A percentile compares a stretch with the other conserved stretches of the same genome.
These are phyloP conservation scores for Xerophyta viscosa DNA, from an alignment of 106 monocot genomes.

Conservation along the genomic window DNA sequence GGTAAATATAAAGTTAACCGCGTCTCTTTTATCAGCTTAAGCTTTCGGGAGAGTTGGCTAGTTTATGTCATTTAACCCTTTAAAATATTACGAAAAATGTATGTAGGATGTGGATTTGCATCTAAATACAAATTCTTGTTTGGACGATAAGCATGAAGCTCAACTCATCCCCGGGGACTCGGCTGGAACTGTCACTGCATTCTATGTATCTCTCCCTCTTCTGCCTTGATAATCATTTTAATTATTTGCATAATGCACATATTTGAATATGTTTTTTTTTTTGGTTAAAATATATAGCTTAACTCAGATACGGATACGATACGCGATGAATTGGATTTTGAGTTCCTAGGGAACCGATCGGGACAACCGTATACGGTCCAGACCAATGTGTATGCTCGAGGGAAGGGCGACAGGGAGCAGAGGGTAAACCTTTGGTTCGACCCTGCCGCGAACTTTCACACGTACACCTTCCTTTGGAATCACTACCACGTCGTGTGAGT, in stretches of 20 bases:
- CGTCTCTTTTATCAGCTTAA: background rate
- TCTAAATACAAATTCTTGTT: slow-evolving; percentile 26
- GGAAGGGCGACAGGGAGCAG: slow-evolving; percentile 50
- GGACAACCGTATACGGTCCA: slow-evolving; percentile 59
- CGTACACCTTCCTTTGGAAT: slow-evolving; percentile 57
- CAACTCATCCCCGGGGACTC: slow-evolving; percentile 31
- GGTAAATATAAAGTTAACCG: slow-evolving; percentile 4
- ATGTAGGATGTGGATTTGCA: slow-evolving; percentile 30
- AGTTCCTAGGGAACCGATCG: slow-evolving; percentile 48
- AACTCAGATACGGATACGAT: slow-evolving; percentile 11
- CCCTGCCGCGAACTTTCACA: slow-evolving; percentile 43
- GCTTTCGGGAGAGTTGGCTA: background rate
- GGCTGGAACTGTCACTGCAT: slow-evolving; percentile 40
- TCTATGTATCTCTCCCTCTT: slow-evolving; percentile 12
- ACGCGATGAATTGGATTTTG: slow-evolving; percentile 59
- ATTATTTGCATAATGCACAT: background rate
- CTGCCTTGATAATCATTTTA: no score
- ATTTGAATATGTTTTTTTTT: no score
- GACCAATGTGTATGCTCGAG: slow-evolving; percentile 49
- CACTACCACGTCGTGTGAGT: slow-evolving; percentile 25
- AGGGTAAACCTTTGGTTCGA: slow-evolving; percentile 61
- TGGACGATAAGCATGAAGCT: slow-evolving; percentile 26
- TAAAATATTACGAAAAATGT: background rate
- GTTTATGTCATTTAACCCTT: background rate
- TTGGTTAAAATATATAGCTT: background rate